phyloP scores from a whole-genome alignment of 208 protist species.

The Crithidia sp. region DNA sequence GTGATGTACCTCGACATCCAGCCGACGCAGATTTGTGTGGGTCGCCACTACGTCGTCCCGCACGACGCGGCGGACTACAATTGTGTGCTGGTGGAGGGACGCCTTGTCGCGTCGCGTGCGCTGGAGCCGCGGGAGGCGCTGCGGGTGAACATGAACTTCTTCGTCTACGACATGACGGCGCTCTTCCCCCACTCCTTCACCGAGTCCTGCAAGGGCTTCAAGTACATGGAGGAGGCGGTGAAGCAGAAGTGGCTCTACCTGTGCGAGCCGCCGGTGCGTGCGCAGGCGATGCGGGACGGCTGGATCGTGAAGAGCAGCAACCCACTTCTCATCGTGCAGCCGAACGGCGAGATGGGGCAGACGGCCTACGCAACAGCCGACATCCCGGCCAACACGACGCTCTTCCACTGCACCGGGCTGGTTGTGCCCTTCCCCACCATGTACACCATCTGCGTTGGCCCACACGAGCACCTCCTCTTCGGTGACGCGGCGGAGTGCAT shows the following conservation, averaged over 20 bases:
- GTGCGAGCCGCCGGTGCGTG: slow-evolving; percentile 82
- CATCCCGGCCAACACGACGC: slow-evolving; percentile 47
- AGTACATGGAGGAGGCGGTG: slow-evolving; percentile 58
- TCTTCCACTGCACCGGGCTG: slow-evolving; percentile 79
- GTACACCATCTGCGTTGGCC: slow-evolving; percentile 89
- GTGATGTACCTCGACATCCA: slow-evolving; percentile 72
- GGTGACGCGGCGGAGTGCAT: slow-evolving; percentile 89
- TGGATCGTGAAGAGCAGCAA: slow-evolving; percentile 76
- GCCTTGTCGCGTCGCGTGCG: slow-evolving; percentile 55
- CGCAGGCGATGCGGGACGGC: slow-evolving; percentile 82
- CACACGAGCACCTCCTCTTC: slow-evolving; percentile 78
- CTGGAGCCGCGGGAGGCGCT: slow-evolving; percentile 49
- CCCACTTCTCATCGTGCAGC: slow-evolving; percentile 55
- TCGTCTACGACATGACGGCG: slow-evolving; percentile 84
- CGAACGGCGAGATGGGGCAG: slow-evolving; percentile 85
- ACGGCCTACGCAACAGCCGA: slow-evolving; percentile 68
- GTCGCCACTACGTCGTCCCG: slow-evolving; percentile 56
- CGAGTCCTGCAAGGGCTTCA: slow-evolving; percentile 73
- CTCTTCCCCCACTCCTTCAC: slow-evolving; percentile 64
- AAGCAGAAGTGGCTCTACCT: slow-evolving; percentile 79
- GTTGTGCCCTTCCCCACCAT: slow-evolving; percentile 87
- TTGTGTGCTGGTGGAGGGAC: slow-evolving; percentile 78
- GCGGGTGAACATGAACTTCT: slow-evolving; percentile 86
- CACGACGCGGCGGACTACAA: slow-evolving; percentile 58
- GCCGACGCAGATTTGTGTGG: slow-evolving; percentile 65